Evolutionary conservation across 768 basidiomycete genomes (phyloP).

Genomic region (Suillus weaverae): DNA sequence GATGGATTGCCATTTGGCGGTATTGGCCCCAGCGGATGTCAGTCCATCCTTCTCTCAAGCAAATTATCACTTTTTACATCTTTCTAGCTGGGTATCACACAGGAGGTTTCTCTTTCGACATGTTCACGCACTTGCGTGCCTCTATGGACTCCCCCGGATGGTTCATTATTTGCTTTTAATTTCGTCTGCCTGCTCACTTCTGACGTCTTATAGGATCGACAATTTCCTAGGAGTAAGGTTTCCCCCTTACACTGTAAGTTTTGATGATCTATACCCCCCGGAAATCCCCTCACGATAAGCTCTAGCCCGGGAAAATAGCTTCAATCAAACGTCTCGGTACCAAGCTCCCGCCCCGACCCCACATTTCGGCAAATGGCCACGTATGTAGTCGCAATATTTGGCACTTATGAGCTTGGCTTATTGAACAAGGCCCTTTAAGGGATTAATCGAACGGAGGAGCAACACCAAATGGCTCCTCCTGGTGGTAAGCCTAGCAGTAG

Average conservation of each 20-base stretch:
- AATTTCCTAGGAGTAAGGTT: conserved; percentile 26
- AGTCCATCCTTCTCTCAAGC: conserved; percentile 23
- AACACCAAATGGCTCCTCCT: conserved; percentile 11
- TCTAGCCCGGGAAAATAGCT: conserved; percentile 27
- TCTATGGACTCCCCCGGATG: conserved; percentile 46
- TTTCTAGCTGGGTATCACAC: conserved; percentile 65
- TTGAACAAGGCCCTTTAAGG: conserved; percentile 18
- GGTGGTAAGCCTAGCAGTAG: conserved; percentile 8
- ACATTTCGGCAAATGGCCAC: conserved; percentile 12
- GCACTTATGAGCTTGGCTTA: conserved; percentile 5
- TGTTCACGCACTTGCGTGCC: conserved; percentile 73
- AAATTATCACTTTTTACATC: neutral
- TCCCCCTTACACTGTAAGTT: conserved; percentile 30
- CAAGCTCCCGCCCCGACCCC: conserved; percentile 25
- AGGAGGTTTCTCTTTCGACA: conserved; percentile 73
- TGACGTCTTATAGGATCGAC: conserved; percentile 21
- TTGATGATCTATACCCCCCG: neutral
- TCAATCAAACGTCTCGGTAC: conserved; percentile 19
- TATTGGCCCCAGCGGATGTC: conserved; percentile 70
- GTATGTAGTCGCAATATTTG: neutral
- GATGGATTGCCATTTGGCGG: conserved; percentile 77
- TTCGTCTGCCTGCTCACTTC: conserved; percentile 4
- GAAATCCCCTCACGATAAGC: neutral
- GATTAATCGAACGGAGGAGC: neutral
- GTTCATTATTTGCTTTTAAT: conserved; percentile 12